Evolutionary conservation across 192 early-diverging fungal species (phyloP), one percentile per base, ranked within the genome.

Genomic region (Coemansia sp.): DNA sequence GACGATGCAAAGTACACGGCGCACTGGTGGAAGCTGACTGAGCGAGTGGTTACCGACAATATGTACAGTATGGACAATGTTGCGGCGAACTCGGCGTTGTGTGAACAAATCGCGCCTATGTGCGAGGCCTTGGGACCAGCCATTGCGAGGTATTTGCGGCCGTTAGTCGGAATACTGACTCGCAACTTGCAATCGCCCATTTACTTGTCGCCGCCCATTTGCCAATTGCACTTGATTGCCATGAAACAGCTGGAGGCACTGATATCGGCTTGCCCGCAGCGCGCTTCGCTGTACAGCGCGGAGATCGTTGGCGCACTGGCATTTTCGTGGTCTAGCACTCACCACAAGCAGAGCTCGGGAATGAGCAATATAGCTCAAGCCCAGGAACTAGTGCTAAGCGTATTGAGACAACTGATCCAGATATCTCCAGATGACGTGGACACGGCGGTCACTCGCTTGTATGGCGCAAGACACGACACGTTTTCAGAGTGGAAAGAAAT

Each of bases 281-380:
- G 78, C n/a, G 53, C 75, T 16, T 45, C 41, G 32, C 44, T 45
- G 27, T 76, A 81, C 56, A 52, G 30, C 11, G 35, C 30, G 7
- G 74, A 76, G 3, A 65, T 73, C 15, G 44, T 75, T 11, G 78
- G 70, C 2, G 78, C 73, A n/a, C 30, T 81, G 62, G 78, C 78
- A 12, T 55, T 56, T 9, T 70, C 78, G 12, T 80, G 78, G 78
- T 52, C 27, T 6, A 22, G 50, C 27, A 41, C 39, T 22, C 13
- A 2, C 10, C 45, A 40, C 18, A 35, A 59, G 41, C 52, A 49
- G 16, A 22, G 69, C 44, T 20, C 44, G 5, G 59, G 27, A 3
- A 35, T 58, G 55, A 30, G 13, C 55, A 34, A 58, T n/a, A 16
- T 58, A 30, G 32, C 16, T 6, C 27, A 35, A n/a, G 32, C 32